Evolutionary conservation across 108 stramenopile species (phyloP), one percentile per base, ranked within the genome.

Genomic region (Conticribra guillardii): DNA sequence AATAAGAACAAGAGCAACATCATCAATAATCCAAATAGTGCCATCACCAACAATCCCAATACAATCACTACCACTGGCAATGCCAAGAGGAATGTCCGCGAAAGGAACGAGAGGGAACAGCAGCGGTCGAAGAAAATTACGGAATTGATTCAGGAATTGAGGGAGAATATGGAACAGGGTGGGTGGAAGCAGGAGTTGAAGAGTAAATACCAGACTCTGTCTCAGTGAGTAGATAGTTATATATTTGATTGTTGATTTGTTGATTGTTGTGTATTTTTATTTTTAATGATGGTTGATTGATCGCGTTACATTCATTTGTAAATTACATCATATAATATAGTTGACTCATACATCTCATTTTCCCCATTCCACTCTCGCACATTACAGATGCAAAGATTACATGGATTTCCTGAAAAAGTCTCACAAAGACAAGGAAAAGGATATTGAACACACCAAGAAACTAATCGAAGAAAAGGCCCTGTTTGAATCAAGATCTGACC

Each of bases 131-230:
- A 91, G 60, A 88, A 89, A 64, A 91, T 94, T 24, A 88, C 89
- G 2, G 82, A 85, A 46, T 68, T 91, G 54, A 94, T 91, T 64
- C 84, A 89, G 9, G 77, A 87, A 45, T 67, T 94, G 30, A 71
- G 93, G 1, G 28, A 63, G 14, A 81, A 81, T 19, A 94, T 94
- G 90, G 76, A 90, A 58, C 54, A 87, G 21, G 93, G 80, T 22
- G 93, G 93, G 0, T 88, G 87, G 87, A 81, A 87, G 61, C 74
- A 87, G 32, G 90, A 89, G 67, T 71, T 87, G 65, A 86, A 87
- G 70, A 91, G 90, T 73, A 94, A 94, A 64, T 89, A 88, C 70
- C 85, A 91, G 51, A 91, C 86, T 23, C 69, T 94, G 56, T 89
- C 87, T 14, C 83, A 85, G 93, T 90, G 80, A 85, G 89, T 88